These are phyloP conservation scores for Geranomyces variabilis DNA, from an alignment of 192 early-diverging fungal genomes.

Conservation along the genomic window DNA sequence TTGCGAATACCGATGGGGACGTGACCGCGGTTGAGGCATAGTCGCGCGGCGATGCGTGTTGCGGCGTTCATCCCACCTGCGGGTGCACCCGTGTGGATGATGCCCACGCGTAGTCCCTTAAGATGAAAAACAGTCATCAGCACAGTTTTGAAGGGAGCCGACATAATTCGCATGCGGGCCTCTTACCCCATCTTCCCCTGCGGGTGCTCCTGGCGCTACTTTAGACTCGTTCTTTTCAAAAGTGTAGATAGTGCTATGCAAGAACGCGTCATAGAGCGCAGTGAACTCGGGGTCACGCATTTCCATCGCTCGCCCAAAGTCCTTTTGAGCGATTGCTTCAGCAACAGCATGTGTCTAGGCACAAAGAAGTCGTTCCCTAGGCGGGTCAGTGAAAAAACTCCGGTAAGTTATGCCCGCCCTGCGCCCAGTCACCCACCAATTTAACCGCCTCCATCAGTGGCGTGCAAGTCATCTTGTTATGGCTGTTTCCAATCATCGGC, in stretches of 20 bases:
- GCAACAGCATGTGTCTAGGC: constrained; percentile 81
- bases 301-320: constrained; percentile 89
- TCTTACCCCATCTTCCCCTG: background rate
- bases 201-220: constrained; percentile 32
- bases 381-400: constrained; percentile 8
- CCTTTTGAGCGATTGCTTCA: constrained; percentile 75
- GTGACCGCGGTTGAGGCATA: constrained; percentile 87
- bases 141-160: background rate
- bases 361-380: background rate
- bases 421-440: constrained; percentile 49
- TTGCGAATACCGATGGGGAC: constrained; percentile 86
- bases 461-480: constrained; percentile 83
- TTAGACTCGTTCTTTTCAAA: background rate
- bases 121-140: background rate
- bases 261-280: constrained; percentile 52
- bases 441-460: constrained; percentile 94
- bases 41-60: constrained; percentile 81
- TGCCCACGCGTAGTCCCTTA: constrained; percentile 79
- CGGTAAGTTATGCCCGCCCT: no score
- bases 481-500: constrained; percentile 89
- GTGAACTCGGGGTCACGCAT: constrained; percentile 86
- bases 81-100: constrained; percentile 92
- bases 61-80: constrained; percentile 98
- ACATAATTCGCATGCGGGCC: background rate
- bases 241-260: constrained; percentile 42